Base-by-base conservation (phyloP, 2,329 filamentous ascomycete species). In the Salinomyces thailandicus region DNA sequence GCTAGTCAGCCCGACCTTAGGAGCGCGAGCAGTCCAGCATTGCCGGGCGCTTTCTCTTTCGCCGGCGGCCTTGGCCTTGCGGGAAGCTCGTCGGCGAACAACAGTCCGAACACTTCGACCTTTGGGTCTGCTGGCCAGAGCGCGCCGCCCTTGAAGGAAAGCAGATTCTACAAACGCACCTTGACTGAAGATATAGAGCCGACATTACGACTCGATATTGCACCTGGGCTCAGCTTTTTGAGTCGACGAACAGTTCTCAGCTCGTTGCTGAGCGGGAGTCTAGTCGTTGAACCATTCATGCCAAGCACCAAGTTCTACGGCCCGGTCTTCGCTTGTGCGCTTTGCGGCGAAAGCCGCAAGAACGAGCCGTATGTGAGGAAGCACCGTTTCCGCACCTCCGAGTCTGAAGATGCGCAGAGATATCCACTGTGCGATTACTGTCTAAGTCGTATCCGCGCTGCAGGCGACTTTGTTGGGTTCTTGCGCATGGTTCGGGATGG, bases 391-490 rank as follows among this genome's bases (percentile, higher is more conserved):
- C 76, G 86, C 41, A 85, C 85, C 0, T 87, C 78, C 45, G 91
- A 96, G 54, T 81, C 74, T 16, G 85, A 93, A 33, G 84, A 79
- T 5, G 85, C 89, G 1, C 85, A 93, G 53, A 75, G 85, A 34
- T 93, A 96, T 55, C 84, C 89, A 1, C 71, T 98, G 2, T 98
- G 91, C 63, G 75, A 76, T 44, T 93, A 91, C 59, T 98, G 91
- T 54, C 71, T 95, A 6, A 74, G 73, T 27, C 79, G 87, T 18
- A 73, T 96, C 13, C 78, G 91, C 35, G 82, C 85, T 0, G 87
- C 85, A 2, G 94, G 91, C 59, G 91, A 95, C 51, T 93, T 95
- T 48, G 72, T 95, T 18, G 85, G 85, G 1, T 96, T 96, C 55
- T 61, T 98, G 37, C 75, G 89, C 31, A 85, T 96, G 62, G 74